Evolutionary conservation across 805 yeast genomes (phyloP).

Genomic region (Hermanozyma aechmeae): DNA sequence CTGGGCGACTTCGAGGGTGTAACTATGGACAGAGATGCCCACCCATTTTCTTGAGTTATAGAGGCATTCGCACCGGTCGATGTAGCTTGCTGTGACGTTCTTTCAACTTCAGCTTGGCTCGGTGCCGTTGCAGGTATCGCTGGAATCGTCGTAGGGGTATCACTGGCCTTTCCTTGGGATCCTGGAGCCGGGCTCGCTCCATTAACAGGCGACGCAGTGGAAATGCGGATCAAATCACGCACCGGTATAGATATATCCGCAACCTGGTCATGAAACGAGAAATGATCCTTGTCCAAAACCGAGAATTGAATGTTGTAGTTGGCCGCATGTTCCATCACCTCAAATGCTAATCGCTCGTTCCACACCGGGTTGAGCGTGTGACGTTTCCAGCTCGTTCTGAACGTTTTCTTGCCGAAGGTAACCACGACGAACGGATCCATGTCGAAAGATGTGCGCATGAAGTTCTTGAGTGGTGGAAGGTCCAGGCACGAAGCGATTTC

Average conservation of each 20-base stretch:
- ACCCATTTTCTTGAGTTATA: no score
- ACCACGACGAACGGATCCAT: constrained; percentile 96
- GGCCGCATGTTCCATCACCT: constrained; percentile 56
- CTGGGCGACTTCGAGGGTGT: no score
- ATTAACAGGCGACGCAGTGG: no score
- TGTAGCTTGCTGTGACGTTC: no score
- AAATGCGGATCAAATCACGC: constrained; percentile 33
- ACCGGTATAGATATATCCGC: constrained; percentile 57
- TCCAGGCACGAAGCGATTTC: constrained; percentile 69
- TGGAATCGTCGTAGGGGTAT: no score
- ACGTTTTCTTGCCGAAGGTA: constrained; percentile 82
- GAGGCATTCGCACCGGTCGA: no score
- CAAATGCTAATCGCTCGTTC: constrained; percentile 74
- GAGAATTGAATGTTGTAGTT: constrained; percentile 60
- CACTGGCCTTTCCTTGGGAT: no score
- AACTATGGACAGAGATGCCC: no score
- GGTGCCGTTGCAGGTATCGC: no score
- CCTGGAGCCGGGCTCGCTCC: no score
- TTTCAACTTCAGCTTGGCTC: no score
- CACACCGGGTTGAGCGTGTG: constrained; percentile 79
- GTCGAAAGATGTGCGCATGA: constrained; percentile 72
- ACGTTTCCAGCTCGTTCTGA: constrained; percentile 73
- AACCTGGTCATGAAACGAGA: constrained; percentile 77
- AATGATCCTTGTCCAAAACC: constrained; percentile 75
- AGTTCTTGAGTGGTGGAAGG: constrained; percentile 67